phyloP scores from a whole-genome alignment of 176 grass and related monocot genomes.

The Hordeum marinum region DNA sequence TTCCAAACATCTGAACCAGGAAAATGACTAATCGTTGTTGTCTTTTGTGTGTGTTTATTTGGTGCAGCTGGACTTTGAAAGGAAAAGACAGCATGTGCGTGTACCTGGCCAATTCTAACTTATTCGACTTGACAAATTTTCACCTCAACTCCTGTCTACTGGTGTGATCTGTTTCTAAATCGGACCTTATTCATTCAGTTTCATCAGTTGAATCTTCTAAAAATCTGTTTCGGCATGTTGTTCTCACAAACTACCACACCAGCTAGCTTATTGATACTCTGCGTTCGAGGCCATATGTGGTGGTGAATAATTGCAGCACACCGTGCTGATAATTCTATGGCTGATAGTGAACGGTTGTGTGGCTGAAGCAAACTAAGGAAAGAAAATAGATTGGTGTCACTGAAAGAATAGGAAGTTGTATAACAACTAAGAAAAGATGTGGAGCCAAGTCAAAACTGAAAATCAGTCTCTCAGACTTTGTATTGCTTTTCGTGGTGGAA shows the following conservation, averaged over 20 bases:
- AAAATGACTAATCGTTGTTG: conserved; percentile 8
- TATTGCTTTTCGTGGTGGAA: neutral
- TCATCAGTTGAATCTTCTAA: neutral
- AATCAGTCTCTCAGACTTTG: neutral
- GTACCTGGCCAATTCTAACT: conserved; percentile 57
- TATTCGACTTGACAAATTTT: conserved; percentile 6
- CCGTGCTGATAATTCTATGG: neutral
- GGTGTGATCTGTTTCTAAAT: conserved; percentile 5
- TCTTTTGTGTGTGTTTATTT: neutral
- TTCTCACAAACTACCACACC: conserved; percentile 15
- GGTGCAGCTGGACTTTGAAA: conserved; percentile 82
- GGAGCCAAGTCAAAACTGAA: neutral
- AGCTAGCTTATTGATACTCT: conserved; percentile 3
- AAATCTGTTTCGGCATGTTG: neutral
- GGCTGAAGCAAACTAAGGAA: neutral
- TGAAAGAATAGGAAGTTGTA: neutral
- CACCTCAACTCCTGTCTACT: conserved; percentile 6
- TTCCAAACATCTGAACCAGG: neutral
- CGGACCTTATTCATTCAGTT: neutral
- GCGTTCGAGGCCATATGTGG: neutral
- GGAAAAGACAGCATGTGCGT: conserved; percentile 79
- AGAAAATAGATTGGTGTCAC: neutral
- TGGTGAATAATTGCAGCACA: neutral
- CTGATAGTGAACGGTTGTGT: neutral
- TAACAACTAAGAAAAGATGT: neutral